Percentiles rank a stretch among this genome's conserved stretches.
phyloP scores from a whole-genome alignment of 495 filamentous ascomycete genomes.

The Aspergillus taichungensis region DNA sequence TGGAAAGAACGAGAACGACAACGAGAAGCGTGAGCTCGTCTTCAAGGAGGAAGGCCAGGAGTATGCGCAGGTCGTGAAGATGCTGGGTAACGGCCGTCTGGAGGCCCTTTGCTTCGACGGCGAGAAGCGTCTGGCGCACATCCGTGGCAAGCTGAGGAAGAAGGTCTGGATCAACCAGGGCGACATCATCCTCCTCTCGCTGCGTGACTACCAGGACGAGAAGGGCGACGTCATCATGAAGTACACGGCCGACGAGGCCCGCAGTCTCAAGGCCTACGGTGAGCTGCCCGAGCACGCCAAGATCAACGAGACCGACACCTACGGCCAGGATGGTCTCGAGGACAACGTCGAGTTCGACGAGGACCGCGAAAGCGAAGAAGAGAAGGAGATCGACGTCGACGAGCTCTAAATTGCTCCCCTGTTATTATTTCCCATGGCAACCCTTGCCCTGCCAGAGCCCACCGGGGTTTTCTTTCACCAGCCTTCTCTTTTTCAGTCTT shows the following conservation, averaged over 20 bases:
- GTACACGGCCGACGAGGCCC: constrained; percentile 95
- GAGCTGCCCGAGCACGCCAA: constrained; percentile 96
- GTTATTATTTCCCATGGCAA: constrained; percentile 21
- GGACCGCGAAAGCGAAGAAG: constrained; percentile 47
- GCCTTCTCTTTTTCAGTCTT: constrained; percentile 21
- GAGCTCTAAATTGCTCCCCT: constrained; percentile 40
- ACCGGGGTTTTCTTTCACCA: constrained; percentile 21
- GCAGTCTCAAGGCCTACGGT: constrained; percentile 89
- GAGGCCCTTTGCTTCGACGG: constrained; percentile 98
- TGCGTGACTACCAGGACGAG: constrained; percentile 97
- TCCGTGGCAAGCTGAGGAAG: constrained; percentile 87
- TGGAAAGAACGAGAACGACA: constrained; percentile 99
- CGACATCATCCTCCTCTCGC: constrained; percentile 93
- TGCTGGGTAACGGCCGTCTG: constrained; percentile 95
- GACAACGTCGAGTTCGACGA: constrained; percentile 55
- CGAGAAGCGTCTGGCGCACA: constrained; percentile 48
- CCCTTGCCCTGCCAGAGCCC: constrained; percentile 29
- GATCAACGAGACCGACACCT: constrained; percentile 99
- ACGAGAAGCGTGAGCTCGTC: constrained; percentile 96
- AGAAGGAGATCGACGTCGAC: constrained; percentile 53
- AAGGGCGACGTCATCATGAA: constrained; percentile 99
- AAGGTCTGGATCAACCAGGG: constrained; percentile 99
- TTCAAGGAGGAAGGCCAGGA: constrained; percentile 99
- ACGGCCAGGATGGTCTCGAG: constrained; percentile 54
- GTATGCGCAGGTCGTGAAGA: constrained; percentile 97